phyloP scores from a whole-genome alignment of 148 eudicot species.

The Rhododendron vialii region DNA sequence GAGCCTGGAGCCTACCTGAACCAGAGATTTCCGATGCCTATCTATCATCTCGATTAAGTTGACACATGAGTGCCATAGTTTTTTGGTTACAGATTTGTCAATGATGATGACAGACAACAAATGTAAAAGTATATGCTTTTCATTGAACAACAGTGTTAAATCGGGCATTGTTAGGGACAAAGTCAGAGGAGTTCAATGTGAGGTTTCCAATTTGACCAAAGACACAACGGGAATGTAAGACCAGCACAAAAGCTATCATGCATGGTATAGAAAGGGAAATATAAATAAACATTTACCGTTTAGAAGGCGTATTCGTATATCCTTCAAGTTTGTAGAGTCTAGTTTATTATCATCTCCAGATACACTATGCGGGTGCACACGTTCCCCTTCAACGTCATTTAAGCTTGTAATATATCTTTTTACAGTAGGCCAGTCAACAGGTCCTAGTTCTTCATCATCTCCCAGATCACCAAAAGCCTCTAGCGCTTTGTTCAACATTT shows the following conservation, averaged over 20 bases:
- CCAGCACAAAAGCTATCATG: neutral
- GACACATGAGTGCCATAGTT: neutral
- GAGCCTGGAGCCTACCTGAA: too few species aligned
- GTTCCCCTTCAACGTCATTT: slow-evolving; percentile 60
- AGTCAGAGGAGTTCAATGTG: neutral
- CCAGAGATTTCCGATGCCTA: too few species aligned
- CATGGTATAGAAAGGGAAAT: neutral
- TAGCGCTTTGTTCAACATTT: slow-evolving; percentile 83
- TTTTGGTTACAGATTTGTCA: neutral
- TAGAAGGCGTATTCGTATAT: slow-evolving; percentile 75
- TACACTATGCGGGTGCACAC: slow-evolving; percentile 58
- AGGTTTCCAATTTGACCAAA: neutral
- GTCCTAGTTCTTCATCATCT: slow-evolving; percentile 96
- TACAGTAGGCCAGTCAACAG: slow-evolving; percentile 92
- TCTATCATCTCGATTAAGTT: neutral
- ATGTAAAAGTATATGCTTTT: neutral
- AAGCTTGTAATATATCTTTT: slow-evolving; percentile 67
- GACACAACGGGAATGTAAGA: neutral
- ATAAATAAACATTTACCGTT: slow-evolving; percentile 47
- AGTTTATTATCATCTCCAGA: slow-evolving; percentile 36
- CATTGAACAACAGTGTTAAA: neutral
- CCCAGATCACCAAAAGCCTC: slow-evolving; percentile 88
- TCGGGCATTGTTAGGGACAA: neutral
- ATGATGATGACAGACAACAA: neutral
- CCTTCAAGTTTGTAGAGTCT: slow-evolving; percentile 60